Percentiles rank a stretch among this genome's conserved stretches.
Conservation (phyloP, 2,329 filamentous ascomycete genomes). For the Aspergillus chevalieri region DNA sequence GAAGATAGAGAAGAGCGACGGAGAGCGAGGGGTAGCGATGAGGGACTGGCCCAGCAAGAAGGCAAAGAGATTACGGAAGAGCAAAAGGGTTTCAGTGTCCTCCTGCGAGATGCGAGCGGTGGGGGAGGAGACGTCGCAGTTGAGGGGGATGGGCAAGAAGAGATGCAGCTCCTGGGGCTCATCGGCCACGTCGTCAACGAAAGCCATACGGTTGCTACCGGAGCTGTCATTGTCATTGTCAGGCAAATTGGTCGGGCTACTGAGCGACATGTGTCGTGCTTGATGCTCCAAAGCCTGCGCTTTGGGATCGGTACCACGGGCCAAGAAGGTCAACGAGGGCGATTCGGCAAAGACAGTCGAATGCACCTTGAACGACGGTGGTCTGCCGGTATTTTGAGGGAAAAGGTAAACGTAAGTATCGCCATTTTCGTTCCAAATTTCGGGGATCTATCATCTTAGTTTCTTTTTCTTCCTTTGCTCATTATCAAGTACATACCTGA, state of each 20-base stretch:
- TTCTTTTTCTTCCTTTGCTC: not conserved
- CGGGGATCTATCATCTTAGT: constrained; percentile 39
- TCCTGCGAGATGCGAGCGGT: constrained; percentile 32
- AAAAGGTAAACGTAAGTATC: constrained; percentile 60
- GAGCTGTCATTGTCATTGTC: constrained; percentile 38
- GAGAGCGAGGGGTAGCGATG: constrained; percentile 51
- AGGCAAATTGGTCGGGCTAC: constrained; percentile 17
- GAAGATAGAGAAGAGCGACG: constrained; percentile 55
- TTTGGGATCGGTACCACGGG: constrained; percentile 48
- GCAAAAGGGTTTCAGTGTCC: constrained; percentile 52
- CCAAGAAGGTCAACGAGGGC: constrained; percentile 48
- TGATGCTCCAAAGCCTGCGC: constrained; percentile 30
- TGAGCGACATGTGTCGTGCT: constrained; percentile 25
- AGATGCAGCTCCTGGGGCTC: constrained; percentile 47
- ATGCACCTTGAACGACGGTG: constrained; percentile 57
- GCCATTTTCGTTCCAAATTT: constrained; percentile 59
- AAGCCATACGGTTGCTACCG: constrained; percentile 43
- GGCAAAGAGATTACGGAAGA: constrained; percentile 59
- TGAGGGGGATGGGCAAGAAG: constrained; percentile 54
- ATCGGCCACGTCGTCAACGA: constrained; percentile 31
- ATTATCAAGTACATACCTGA: constrained; percentile 35
- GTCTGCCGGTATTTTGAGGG: constrained; percentile 49
- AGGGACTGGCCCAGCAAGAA: constrained; percentile 58
- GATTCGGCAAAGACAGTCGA: constrained; percentile 55
- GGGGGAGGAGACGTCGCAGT: constrained; percentile 42